A percentile compares a stretch with the other conserved stretches of the same genome.
Evolutionary conservation across 208 protist species (phyloP).

Genomic region (Acanthamoeba lugdunensis): DNA sequence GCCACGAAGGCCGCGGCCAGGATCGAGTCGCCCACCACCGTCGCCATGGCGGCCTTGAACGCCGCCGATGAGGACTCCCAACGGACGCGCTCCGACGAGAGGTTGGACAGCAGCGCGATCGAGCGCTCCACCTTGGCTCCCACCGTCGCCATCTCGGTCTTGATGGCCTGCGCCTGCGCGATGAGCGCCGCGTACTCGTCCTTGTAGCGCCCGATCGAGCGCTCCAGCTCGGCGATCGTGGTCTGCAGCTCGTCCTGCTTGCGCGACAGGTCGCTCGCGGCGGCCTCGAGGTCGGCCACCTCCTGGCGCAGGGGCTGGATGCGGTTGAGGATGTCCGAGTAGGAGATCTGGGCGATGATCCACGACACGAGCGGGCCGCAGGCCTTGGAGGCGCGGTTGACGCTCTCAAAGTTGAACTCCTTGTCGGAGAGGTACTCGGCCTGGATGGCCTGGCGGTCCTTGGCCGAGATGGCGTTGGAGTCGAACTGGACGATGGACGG

Average conservation of each 20-base stretch:
- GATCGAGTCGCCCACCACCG: constrained; percentile 95
- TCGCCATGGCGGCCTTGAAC: constrained; percentile 91
- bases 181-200: constrained; percentile 95
- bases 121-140: constrained; percentile 92
- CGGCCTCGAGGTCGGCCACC: constrained; percentile 91
- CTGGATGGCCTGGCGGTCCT: constrained; percentile 78
- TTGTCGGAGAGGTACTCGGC: constrained; percentile 89
- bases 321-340: constrained; percentile 92
- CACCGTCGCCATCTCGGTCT: constrained; percentile 90
- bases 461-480: constrained; percentile 85
- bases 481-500: constrained; percentile 94
- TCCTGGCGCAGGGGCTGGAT: constrained; percentile 94
- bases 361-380: constrained; percentile 97
- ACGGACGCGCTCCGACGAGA: constrained; percentile 93
- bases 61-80: constrained; percentile 93
- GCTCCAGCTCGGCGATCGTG: constrained; percentile 91
- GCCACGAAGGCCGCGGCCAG: constrained; percentile 95
- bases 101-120: constrained; percentile 91
- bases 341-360: constrained; percentile 94
- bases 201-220: constrained; percentile 91
- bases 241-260: constrained; percentile 83
- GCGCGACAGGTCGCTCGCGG: constrained; percentile 85
- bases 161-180: constrained; percentile 91
- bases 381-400: constrained; percentile 94
- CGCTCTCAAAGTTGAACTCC: constrained; percentile 93